Conservation (phyloP, 1,284 basidiomycete species). For the Termitomyces sp. region DNA sequence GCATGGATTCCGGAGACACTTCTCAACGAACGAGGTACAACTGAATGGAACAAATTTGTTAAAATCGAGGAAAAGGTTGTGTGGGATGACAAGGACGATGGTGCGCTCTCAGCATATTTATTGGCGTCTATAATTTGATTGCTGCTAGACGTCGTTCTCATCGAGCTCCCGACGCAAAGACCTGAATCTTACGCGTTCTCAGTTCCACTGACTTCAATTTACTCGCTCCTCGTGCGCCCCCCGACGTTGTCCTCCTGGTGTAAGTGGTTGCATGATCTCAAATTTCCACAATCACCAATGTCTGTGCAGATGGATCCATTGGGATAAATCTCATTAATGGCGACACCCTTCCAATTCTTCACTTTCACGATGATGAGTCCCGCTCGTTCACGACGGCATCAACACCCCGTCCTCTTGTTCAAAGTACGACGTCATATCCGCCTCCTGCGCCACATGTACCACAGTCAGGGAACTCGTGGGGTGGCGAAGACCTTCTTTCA, state of each 20-base stretch:
- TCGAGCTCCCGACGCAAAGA: conserved; percentile 68
- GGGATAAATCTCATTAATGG: conserved; percentile 86
- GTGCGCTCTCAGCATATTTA: conserved; percentile 33
- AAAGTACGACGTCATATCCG: conserved; percentile 53
- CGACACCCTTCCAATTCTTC: conserved; percentile 83
- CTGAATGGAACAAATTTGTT: conserved; percentile 83
- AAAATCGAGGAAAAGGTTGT: conserved; percentile 67
- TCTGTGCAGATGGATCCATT: conserved; percentile 60
- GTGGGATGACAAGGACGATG: conserved; percentile 65
- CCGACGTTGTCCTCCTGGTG: conserved; percentile 87
- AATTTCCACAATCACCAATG: background rate
- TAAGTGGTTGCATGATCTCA: conserved; percentile 38
- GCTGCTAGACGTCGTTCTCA: conserved; percentile 64
- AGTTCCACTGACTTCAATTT: conserved; percentile 82
- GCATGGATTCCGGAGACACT: conserved; percentile 84
- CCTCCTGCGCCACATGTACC: conserved; percentile 44
- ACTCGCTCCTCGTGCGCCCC: conserved; percentile 83
- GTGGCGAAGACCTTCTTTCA: conserved; percentile 80
- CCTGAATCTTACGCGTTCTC: conserved; percentile 95
- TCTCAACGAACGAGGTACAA: conserved; percentile 67
- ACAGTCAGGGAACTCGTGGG: conserved; percentile 59
- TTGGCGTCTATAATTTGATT: conserved; percentile 6
- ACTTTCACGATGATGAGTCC: conserved; percentile 97
- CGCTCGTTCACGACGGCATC: conserved; percentile 64
- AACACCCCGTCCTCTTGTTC: conserved; percentile 30